Percentiles rank a stretch among this genome's conserved stretches.
phyloP scores from a whole-genome alignment of 2,329 filamentous ascomycete genomes.

The Diaporthe citri region DNA sequence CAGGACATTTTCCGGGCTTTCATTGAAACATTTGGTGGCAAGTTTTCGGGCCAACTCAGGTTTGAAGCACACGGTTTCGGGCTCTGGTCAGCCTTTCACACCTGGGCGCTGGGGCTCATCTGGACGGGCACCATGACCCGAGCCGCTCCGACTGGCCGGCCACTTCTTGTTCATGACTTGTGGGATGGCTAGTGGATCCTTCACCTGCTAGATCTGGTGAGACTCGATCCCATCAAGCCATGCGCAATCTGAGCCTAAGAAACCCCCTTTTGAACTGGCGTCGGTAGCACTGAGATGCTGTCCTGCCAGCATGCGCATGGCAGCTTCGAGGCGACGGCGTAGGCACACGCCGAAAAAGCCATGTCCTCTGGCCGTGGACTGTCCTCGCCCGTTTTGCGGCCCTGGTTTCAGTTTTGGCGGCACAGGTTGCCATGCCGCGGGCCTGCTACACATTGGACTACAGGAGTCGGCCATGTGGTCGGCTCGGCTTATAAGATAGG shows the following conservation, averaged over 20 bases:
- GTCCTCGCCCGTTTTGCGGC: constrained; percentile 34
- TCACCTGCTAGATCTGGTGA: constrained; percentile 39
- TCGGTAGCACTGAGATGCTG: constrained; percentile 39
- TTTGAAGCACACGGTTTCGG: constrained; percentile 14
- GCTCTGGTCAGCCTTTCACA: constrained; percentile 10
- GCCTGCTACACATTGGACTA: constrained; percentile 27
- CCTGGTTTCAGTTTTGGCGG: constrained; percentile 33
- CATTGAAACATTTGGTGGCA: constrained; percentile 24
- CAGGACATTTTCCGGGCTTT: constrained; percentile 13
- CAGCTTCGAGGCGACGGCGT: constrained; percentile 1
- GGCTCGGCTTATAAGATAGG: constrained; percentile 31
- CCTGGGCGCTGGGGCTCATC: background rate
- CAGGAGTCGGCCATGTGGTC: constrained; percentile 13
- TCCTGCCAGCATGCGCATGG: constrained; percentile 27
- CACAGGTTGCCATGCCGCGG: constrained; percentile 28
- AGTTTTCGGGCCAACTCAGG: constrained; percentile 4
- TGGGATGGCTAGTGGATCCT: constrained; percentile 14
- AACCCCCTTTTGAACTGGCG: constrained; percentile 34
- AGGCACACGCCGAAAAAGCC: constrained; percentile 20
- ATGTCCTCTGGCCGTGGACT: constrained; percentile 20
- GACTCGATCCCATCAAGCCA: constrained; percentile 38
- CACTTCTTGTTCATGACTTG: constrained; percentile 5
- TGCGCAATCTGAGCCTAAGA: constrained; percentile 40
- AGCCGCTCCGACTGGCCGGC: constrained; percentile 34
- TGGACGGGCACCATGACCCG: constrained; percentile 5